Evolutionary conservation across 208 protist genomes (phyloP).

Genomic region (Herpetomonas muscarum): DNA sequence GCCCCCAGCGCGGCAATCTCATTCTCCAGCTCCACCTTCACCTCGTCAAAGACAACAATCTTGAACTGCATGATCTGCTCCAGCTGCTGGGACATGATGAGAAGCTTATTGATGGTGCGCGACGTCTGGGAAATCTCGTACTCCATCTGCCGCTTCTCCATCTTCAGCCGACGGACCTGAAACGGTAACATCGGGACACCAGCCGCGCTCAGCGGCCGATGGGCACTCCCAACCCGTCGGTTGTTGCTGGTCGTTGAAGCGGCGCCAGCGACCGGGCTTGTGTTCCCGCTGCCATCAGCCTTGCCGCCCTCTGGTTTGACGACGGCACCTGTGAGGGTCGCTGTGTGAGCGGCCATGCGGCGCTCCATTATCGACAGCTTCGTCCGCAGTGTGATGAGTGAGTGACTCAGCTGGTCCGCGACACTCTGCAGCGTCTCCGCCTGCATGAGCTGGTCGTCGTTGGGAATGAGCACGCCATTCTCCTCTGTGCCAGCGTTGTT

Average conservation of each 20-base stretch:
- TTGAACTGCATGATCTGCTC: conserved; percentile 38
- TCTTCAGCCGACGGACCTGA: conserved; percentile 47
- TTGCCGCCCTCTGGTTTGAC: neutral
- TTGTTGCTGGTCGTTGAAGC: neutral
- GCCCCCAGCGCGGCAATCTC: conserved; percentile 43
- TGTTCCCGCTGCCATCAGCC: neutral
- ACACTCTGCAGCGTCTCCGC: conserved; percentile 43
- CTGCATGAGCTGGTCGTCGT: conserved; percentile 34
- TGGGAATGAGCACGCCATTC: conserved; percentile 20
- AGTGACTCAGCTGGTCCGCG: conserved; percentile 47
- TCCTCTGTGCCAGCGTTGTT: no score
- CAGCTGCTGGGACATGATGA: conserved; percentile 53
- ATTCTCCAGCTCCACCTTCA: conserved; percentile 18
- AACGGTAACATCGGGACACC: conserved; percentile 39
- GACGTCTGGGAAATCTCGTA: conserved; percentile 51
- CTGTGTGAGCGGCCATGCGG: conserved; percentile 20
- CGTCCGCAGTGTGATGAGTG: conserved; percentile 37
- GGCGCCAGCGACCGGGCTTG: neutral
- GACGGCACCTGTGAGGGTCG: neutral
- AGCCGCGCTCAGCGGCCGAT: neutral
- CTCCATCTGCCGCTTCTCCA: conserved; percentile 49
- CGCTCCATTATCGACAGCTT: conserved; percentile 48
- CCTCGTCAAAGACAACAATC: conserved; percentile 18
- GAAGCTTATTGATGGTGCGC: conserved; percentile 35
- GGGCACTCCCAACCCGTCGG: no score